These are phyloP conservation scores for Amoebophrya sp. DNA, from an alignment of 169 alveolate species.

Conservation along the genomic window DNA sequence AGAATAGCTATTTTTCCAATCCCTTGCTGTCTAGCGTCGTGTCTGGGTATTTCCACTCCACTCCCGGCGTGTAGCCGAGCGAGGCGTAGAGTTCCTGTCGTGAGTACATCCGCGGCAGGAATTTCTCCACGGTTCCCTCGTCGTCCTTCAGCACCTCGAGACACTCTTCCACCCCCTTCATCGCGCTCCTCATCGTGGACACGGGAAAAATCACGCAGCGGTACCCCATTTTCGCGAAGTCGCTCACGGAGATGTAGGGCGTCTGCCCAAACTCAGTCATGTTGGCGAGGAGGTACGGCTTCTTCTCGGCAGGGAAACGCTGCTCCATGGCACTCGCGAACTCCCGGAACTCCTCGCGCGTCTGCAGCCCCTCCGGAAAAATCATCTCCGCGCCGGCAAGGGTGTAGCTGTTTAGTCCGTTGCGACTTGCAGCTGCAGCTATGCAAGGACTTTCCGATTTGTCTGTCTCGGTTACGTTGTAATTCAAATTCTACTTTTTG, in stretches of 20 bases:
- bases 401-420: constrained; percentile 30
- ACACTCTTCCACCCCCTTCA: constrained; percentile 42
- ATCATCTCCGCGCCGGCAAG: constrained; percentile 81
- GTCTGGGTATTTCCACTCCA: constrained; percentile 53
- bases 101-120: constrained; percentile 12
- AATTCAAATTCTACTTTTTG: too few species aligned
- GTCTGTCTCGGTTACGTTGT: too few species aligned
- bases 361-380: constrained; percentile 62
- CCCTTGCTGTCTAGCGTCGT: constrained; percentile 5
- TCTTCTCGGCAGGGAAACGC: constrained; percentile 19
- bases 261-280: constrained; percentile 77
- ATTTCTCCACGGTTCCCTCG: constrained; percentile 37
- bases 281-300: constrained; percentile 58
- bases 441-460: too few species aligned
- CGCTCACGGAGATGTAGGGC: constrained; percentile 25
- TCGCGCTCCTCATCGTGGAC: constrained; percentile 59
- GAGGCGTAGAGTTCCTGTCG: constrained; percentile 23
- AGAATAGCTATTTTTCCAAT: too few species aligned
- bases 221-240: constrained; percentile 38
- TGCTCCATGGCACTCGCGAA: constrained; percentile 21
- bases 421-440: too few species aligned
- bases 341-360: constrained; percentile 12
- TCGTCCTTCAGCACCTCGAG: constrained; percentile 29
- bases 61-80: constrained; percentile 47
- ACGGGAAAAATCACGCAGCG: constrained; percentile 65